Evolutionary conservation across 179 eudicot species (phyloP), one percentile per base, ranked within the genome.

Genomic region (Silene noctiflora): DNA sequence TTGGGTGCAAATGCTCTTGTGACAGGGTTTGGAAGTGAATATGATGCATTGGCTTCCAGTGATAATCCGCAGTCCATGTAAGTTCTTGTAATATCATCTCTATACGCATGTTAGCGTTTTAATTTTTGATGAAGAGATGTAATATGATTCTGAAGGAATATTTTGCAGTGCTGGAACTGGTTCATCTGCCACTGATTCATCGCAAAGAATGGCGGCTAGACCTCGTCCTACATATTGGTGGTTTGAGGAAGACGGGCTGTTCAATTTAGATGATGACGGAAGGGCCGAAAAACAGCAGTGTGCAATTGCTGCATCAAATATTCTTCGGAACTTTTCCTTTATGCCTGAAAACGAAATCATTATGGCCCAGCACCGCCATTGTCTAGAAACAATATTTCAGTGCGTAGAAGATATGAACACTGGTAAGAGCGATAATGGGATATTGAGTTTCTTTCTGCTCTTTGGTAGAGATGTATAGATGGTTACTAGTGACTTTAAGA

Each of bases 251-350:
- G 97, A 95, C 86, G 96, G 96, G 78, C 77, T 95, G 66, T 95
- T 95, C 78, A 95, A 93, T 81, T 78, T 89, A 75, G 97, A 95
- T 75, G 99, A 95, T 56, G 99, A 95, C 71, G 99, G 97, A 25
- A 90, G 95, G 46, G 84, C 84, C 29, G 97, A 95, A 78, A 92
- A 93, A 83, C 99, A 95, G 87, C 93, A 78, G 67, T 93, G 95
- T 89, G 97, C 97, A 81, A 88, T 91, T 87, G 95, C 95, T 79
- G 97, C 97, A 77, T 95, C 99, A 55, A 95, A 93, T 84, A 87
- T 95, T 71, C 84, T 95, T 60, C 96, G 99, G 33, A 95, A 95
- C 81, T 93, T 95, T 73, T 95, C 99, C 22, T 93, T 91, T 80
- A 95, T 95, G 99, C 82, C 91, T 56, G 99, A 93, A 71, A 91